Conservation (phyloP, 139 green algal species). For the Choricystis sp. region DNA sequence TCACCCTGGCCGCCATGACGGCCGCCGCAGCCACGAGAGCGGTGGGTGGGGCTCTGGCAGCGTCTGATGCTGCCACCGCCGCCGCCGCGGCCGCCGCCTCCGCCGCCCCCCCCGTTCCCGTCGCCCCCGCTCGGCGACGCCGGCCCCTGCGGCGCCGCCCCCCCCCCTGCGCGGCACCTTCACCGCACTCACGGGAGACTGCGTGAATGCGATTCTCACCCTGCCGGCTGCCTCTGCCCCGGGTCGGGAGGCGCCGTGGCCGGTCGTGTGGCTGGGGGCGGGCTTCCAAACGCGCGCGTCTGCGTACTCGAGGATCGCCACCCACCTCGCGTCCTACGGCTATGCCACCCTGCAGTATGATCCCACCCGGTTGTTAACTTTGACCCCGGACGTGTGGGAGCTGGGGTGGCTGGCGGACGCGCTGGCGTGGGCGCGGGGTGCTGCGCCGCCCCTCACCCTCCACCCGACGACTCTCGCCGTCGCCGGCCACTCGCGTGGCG, state of each 20-base stretch:
- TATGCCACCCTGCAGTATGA: conserved; percentile 15
- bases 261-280: neutral
- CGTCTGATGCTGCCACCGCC: too few species aligned
- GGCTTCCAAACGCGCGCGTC: conserved; percentile 6
- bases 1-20: too few species aligned
- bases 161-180: neutral
- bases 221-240: neutral
- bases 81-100: too few species aligned
- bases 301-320: conserved; percentile 8
- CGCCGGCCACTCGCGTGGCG: conserved; percentile 27
- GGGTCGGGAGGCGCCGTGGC: neutral
- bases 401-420: conserved; percentile 5
- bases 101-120: too few species aligned
- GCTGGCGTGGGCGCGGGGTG: conserved; percentile 4
- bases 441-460: neutral
- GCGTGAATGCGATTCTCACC: neutral
- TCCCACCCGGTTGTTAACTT: conserved; percentile 4
- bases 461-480: neutral
- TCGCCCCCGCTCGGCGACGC: neutral
- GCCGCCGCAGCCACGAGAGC: too few species aligned
- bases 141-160: neutral
- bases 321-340: conserved; percentile 10
- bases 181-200: neutral
- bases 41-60: too few species aligned
- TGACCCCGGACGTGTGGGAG: conserved; percentile 10